Conservation (phyloP, 208 protist genomes). For the Trypanosoma caninum region DNA sequence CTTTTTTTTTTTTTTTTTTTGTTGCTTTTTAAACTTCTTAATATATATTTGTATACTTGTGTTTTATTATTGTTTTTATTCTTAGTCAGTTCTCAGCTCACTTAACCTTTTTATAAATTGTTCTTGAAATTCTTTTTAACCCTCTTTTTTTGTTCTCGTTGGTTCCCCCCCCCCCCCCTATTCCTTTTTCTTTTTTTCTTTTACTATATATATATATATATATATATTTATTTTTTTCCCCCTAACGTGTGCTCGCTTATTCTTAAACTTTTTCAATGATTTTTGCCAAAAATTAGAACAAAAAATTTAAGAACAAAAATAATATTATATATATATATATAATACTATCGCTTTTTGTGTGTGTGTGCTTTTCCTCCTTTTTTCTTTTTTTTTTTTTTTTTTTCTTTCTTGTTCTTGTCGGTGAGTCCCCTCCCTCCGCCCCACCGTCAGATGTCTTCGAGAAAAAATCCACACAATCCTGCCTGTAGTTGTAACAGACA, state of each 20-base stretch:
- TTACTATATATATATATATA: constrained; percentile 5
- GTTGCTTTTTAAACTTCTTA: background rate
- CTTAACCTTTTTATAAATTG: too few species aligned
- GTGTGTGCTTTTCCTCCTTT: background rate
- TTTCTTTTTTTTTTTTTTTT: background rate
- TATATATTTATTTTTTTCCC: background rate
- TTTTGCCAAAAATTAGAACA: too few species aligned
- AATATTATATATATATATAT: background rate
- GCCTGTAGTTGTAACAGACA: too few species aligned
- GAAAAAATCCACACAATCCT: too few species aligned
- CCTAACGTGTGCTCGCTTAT: background rate
- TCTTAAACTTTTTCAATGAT: too few species aligned
- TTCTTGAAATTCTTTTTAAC: too few species aligned
- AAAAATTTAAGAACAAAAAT: too few species aligned
- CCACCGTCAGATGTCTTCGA: too few species aligned
- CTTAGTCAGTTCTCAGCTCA: too few species aligned
- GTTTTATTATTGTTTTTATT: too few species aligned
- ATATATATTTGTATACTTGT: background rate
- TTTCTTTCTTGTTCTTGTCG: background rate
- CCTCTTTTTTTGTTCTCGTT: too few species aligned
- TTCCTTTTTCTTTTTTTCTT: background rate
- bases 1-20: constrained; percentile 5
- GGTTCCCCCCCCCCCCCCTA: too few species aligned
- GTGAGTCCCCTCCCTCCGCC: background rate
- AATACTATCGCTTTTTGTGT: background rate